Conservation (phyloP, 306 rosid genomes). For the Quercus glauca region DNA sequence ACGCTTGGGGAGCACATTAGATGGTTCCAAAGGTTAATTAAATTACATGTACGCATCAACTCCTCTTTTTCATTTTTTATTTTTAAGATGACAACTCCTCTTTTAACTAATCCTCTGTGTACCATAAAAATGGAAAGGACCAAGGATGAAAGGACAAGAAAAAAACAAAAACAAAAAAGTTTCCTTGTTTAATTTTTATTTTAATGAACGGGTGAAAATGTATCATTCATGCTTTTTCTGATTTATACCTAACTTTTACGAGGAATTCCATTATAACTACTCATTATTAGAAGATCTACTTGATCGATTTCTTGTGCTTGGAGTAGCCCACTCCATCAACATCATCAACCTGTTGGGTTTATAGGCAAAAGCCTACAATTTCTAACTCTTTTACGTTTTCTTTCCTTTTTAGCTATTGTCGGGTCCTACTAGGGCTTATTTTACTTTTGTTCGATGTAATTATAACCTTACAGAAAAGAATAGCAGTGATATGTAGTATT, state of each 20-base stretch:
- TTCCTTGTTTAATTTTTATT: too few relatives aligned
- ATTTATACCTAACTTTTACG: slow-evolving; percentile 25
- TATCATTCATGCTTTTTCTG: background rate
- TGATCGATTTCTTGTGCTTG: slow-evolving; percentile 3
- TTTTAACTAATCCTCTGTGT: background rate
- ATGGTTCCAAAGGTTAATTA: background rate
- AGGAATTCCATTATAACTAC: slow-evolving; percentile 29
- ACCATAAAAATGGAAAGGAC: background rate
- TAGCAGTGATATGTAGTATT: too few relatives aligned
- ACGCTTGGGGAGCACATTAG: background rate
- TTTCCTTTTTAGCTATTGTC: background rate
- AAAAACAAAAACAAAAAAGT: too few relatives aligned
- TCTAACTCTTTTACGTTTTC: background rate
- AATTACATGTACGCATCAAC: background rate
- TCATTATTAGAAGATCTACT: slow-evolving; percentile 13
- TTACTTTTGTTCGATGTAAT: background rate
- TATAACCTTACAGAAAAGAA: background rate
- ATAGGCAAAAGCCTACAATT: background rate
- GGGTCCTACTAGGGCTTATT: too few relatives aligned
- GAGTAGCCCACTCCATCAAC: slow-evolving; percentile 23
- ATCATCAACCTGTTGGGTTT: background rate
- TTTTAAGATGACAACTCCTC: background rate
- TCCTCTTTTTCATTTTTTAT: too few relatives aligned
- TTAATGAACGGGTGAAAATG: too few relatives aligned
- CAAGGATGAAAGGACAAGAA: too few relatives aligned